These are phyloP conservation scores for Tetrapisispora nanseiensis DNA, from an alignment of 805 yeast species.

Conservation along the genomic window DNA sequence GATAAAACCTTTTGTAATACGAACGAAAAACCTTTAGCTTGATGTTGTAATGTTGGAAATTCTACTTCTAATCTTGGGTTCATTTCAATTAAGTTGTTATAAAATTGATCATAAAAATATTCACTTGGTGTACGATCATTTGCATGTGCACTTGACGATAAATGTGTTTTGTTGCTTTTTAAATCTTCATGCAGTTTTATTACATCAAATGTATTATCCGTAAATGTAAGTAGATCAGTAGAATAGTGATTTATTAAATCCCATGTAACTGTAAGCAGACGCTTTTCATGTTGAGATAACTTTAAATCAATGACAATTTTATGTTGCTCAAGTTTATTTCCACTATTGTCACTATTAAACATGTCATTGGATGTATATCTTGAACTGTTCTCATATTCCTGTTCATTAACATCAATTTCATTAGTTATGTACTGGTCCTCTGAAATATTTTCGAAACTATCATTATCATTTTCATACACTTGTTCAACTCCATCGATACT, in stretches of 20 bases:
- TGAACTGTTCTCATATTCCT: not conserved
- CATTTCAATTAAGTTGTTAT: conserved; percentile 54
- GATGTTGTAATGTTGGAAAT: conserved; percentile 70
- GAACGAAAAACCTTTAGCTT: conserved; percentile 73
- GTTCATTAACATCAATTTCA: not conserved
- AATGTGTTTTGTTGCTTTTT: not conserved
- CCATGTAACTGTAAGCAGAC: not conserved
- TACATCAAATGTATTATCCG: not conserved
- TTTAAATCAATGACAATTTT: not conserved
- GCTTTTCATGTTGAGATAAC: not conserved
- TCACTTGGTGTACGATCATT: conserved; percentile 31
- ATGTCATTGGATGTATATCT: not conserved
- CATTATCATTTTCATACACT: not conserved
- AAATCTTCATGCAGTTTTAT: not conserved
- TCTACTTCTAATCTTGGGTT: conserved; percentile 50
- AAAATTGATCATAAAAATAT: conserved; percentile 67
- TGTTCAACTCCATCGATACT: not conserved
- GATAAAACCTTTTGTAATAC: conserved; percentile 59
- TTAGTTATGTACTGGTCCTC: not conserved
- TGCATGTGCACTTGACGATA: not conserved
- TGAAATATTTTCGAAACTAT: too few species aligned
- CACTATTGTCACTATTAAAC: not conserved
- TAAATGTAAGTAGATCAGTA: not conserved
- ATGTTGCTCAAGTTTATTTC: not conserved
- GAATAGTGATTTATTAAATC: not conserved